Conservation (phyloP, 2,329 filamentous ascomycete genomes). For the Trichoderma cornu-damae region DNA sequence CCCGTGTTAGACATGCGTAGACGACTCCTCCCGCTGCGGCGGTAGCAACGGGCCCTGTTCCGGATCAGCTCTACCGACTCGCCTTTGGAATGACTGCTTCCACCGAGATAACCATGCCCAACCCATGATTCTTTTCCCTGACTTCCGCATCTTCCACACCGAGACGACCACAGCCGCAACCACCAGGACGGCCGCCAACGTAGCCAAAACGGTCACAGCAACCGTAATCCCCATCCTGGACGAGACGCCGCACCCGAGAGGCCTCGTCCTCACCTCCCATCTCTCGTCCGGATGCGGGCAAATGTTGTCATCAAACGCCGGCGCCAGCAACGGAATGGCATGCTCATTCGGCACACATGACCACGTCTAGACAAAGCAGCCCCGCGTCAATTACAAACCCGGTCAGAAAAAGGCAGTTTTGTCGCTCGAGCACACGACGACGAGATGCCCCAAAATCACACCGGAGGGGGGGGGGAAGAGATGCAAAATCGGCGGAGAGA, state of each 20-base stretch:
- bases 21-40: neutral
- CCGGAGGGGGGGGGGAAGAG: neutral
- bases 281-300: conserved; percentile 47
- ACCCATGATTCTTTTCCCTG: conserved; percentile 22
- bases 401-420: no score
- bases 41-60: conserved; percentile 31
- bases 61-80: conserved; percentile 22
- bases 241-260: conserved; percentile 35
- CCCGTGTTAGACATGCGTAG: neutral
- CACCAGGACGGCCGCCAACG: conserved; percentile 27
- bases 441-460: no score
- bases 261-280: conserved; percentile 36
- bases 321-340: conserved; percentile 44
- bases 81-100: conserved; percentile 14
- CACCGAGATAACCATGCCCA: conserved; percentile 22
- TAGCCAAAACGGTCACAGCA: conserved; percentile 28
- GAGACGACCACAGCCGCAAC: conserved; percentile 20
- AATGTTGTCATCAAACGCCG: conserved; percentile 44
- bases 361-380: conserved; percentile 44
- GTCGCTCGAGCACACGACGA: no score
- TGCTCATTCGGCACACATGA: conserved; percentile 50
- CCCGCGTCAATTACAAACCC: no score
- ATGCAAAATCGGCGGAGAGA: no score
- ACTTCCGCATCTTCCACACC: conserved; percentile 23
- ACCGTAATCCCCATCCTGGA: conserved; percentile 32